A percentile compares a stretch with the other conserved stretches of the same genome.
phyloP scores from a whole-genome alignment of 2,329 filamentous ascomycete genomes.

The Parasarocladium wereldwijsianum region DNA sequence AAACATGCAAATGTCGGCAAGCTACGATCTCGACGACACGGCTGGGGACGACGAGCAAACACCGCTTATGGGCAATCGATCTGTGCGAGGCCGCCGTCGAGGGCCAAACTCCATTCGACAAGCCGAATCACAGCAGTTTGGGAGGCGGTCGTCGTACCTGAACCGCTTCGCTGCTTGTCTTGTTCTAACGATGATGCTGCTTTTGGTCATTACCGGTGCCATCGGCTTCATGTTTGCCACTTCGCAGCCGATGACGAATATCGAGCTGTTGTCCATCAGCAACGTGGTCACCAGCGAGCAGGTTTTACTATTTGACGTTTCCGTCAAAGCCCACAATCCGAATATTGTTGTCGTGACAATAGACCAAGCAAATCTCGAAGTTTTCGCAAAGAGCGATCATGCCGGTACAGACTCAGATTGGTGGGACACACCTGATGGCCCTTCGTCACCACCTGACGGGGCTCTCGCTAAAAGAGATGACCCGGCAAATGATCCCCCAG shows the following conservation, averaged over 20 bases:
- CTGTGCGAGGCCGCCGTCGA: constrained; percentile 39
- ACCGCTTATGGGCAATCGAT: constrained; percentile 54
- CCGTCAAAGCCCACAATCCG: constrained; percentile 78
- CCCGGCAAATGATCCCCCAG: constrained; percentile 22
- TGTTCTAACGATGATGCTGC: constrained; percentile 65
- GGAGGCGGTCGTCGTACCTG: constrained; percentile 47
- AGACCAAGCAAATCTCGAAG: constrained; percentile 73
- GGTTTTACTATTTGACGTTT: constrained; percentile 86
- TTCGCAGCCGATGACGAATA: constrained; percentile 69
- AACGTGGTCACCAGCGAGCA: constrained; percentile 90
- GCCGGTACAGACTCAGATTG: constrained; percentile 55
- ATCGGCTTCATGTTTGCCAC: constrained; percentile 84
- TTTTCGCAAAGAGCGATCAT: constrained; percentile 89
- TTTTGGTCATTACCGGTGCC: constrained; percentile 70
- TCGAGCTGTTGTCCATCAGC: constrained; percentile 65
- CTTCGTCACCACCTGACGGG: too few species aligned
- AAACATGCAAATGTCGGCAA: constrained; percentile 43
- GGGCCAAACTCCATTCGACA: constrained; percentile 44
- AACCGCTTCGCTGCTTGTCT: constrained; percentile 74
- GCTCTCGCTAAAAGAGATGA: constrained; percentile 16
- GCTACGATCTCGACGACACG: constrained; percentile 70
- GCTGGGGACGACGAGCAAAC: constrained; percentile 79
- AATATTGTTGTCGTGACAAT: constrained; percentile 84
- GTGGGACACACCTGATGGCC: constrained; percentile 28
- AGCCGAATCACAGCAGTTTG: constrained; percentile 58